Conservation (phyloP, 257 asterid species). For the Paulownia fortunei region DNA sequence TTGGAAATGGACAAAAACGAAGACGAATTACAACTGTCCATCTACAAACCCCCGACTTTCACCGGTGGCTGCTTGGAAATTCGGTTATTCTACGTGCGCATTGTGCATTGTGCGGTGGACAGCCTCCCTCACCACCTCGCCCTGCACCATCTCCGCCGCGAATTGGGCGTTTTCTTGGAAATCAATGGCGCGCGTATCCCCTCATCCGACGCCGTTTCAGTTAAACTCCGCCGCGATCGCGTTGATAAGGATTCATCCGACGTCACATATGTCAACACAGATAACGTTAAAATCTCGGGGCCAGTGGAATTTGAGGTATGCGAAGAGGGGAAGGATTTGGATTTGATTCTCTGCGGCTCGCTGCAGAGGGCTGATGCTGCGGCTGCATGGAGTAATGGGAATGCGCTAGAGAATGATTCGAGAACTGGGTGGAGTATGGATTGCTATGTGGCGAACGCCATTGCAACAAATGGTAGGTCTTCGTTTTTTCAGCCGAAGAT, state of each 20-base stretch:
- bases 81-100: conserved; percentile 69
- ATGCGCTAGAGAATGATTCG: conserved; percentile 41
- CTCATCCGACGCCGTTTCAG: conserved; percentile 57
- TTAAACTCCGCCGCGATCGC: conserved; percentile 72
- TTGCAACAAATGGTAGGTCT: conserved; percentile 44
- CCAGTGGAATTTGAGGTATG: conserved; percentile 73
- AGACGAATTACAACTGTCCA: conserved; percentile 45
- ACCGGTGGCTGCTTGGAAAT: conserved; percentile 72
- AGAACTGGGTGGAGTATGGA: conserved; percentile 76
- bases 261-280: conserved; percentile 75
- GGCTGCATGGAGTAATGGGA: conserved; percentile 53
- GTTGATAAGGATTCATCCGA: conserved; percentile 67
- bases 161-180: conserved; percentile 59
- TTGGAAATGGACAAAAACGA: conserved; percentile 51
- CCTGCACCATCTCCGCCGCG: conserved; percentile 70
- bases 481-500: conserved; percentile 51
- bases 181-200: conserved; percentile 66
- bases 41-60: conserved; percentile 54
- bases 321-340: conserved; percentile 51
- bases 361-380: conserved; percentile 49
- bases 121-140: conserved; percentile 59
- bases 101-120: conserved; percentile 63
- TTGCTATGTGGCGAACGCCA: conserved; percentile 52
- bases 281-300: conserved; percentile 65
- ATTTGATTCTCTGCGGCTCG: conserved; percentile 70